Conservation (phyloP, 2,329 filamentous ascomycete genomes). For the Pseudogymnoascus pannorum region DNA sequence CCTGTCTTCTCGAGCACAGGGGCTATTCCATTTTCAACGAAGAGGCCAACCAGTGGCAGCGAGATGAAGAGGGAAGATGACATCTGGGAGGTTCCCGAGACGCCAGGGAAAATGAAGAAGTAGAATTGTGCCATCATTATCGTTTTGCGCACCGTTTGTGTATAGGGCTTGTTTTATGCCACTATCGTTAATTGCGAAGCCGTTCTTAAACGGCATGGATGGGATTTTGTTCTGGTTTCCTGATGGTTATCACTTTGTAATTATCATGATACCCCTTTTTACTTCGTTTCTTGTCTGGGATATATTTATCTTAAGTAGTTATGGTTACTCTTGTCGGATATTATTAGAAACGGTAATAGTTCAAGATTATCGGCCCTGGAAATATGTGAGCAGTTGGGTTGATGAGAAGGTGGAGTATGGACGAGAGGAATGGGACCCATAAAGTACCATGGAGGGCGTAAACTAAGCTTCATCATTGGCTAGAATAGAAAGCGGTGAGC, state of each 20-base stretch:
- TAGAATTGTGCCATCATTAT: background rate
- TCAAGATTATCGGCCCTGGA: background rate
- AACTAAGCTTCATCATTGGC: background rate
- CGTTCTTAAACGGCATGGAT: background rate
- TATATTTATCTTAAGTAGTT: background rate
- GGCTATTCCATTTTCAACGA: constrained; percentile 25
- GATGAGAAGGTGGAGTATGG: background rate
- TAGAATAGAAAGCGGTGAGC: background rate
- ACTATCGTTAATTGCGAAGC: background rate
- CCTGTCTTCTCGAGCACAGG: constrained; percentile 28
- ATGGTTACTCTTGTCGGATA: background rate
- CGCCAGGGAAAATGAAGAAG: background rate
- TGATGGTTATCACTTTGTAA: constrained; percentile 8
- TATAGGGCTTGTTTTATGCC: background rate
- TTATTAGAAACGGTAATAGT: background rate
- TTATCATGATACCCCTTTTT: constrained; percentile 7
- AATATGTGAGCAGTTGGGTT: background rate
- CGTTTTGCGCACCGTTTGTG: background rate
- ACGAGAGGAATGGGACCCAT: background rate
- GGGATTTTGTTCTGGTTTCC: background rate
- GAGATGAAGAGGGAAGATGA: constrained; percentile 1
- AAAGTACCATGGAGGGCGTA: constrained; percentile 3
- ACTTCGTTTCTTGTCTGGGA: background rate
- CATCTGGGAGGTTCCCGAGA: constrained; percentile 1
- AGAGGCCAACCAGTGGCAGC: background rate